Conservation (phyloP, 2,329 filamentous ascomycete species). For the Uncinocarpus reesii region DNA sequence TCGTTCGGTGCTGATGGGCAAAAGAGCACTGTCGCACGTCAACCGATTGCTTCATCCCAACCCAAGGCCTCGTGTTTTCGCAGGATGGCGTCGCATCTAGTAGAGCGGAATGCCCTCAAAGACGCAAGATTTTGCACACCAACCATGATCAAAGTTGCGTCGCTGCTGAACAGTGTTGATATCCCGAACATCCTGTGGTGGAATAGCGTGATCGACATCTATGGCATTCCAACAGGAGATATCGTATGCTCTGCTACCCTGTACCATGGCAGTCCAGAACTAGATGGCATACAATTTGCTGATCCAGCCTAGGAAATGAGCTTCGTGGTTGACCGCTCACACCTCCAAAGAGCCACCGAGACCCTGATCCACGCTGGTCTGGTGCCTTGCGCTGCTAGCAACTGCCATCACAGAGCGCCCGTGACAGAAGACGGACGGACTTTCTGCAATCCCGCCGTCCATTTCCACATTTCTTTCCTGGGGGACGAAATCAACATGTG, state of each 20-base stretch:
- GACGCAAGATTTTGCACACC: background rate
- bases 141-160: background rate
- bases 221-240: conserved; percentile 4
- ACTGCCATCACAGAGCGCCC: background rate
- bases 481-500: background rate
- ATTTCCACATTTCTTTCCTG: conserved; percentile 1
- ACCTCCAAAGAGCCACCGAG: background rate
- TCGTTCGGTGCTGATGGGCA: too few relatives aligned
- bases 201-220: conserved; percentile 3
- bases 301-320: conserved; percentile 4
- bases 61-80: background rate
- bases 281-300: background rate
- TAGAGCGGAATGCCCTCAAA: background rate
- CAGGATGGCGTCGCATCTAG: background rate
- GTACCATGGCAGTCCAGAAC: background rate
- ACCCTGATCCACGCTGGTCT: background rate
- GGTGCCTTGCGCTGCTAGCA: background rate
- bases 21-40: too few relatives aligned
- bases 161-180: background rate
- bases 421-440: background rate
- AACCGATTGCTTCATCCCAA: background rate
- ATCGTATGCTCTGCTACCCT: too few relatives aligned
- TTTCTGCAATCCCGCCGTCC: conserved; percentile 1
- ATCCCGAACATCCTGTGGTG: background rate
- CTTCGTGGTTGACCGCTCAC: background rate